Percentiles rank a stretch among this genome's conserved stretches.
Evolutionary conservation across 2,329 filamentous ascomycete genomes (phyloP).

Genomic region (Aspergillus sp.): DNA sequence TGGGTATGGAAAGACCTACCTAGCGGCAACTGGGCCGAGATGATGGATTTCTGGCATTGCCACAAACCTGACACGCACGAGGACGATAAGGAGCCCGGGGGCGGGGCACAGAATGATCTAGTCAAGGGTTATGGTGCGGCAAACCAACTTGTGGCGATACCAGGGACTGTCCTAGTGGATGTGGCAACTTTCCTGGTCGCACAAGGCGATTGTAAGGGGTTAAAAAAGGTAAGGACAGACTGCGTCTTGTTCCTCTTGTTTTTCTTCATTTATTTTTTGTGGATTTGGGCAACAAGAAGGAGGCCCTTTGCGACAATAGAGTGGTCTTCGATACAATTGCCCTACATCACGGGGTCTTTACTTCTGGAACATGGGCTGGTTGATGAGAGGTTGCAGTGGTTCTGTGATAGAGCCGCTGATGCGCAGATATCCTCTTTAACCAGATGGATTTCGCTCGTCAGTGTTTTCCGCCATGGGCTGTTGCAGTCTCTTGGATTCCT

Average conservation of each 20-base stretch:
- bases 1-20: constrained; percentile 83
- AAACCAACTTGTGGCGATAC: constrained; percentile 63
- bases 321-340: constrained; percentile 56
- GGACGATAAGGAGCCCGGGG: constrained; percentile 26
- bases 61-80: constrained; percentile 70
- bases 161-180: constrained; percentile 73
- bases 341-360: constrained; percentile 40
- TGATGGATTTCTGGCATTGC: constrained; percentile 99
- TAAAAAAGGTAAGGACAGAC: constrained; percentile 31
- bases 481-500: neutral
- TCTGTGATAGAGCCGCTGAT: neutral
- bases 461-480: neutral
- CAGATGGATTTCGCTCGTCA: constrained; percentile 31
- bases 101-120: constrained; percentile 45
- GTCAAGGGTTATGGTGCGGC: constrained; percentile 79
- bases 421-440: constrained; percentile 28
- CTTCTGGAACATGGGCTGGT: constrained; percentile 5
- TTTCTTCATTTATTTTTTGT: neutral
- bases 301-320: constrained; percentile 44
- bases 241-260: constrained; percentile 3
- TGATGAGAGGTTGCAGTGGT: constrained; percentile 1
- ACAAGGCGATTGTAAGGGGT: constrained; percentile 57
- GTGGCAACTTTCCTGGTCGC: constrained; percentile 69
- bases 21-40: constrained; percentile 96
- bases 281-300: constrained; percentile 53